Conservation (phyloP, 2,329 filamentous ascomycete species). For the Ascochyta koolunga region DNA sequence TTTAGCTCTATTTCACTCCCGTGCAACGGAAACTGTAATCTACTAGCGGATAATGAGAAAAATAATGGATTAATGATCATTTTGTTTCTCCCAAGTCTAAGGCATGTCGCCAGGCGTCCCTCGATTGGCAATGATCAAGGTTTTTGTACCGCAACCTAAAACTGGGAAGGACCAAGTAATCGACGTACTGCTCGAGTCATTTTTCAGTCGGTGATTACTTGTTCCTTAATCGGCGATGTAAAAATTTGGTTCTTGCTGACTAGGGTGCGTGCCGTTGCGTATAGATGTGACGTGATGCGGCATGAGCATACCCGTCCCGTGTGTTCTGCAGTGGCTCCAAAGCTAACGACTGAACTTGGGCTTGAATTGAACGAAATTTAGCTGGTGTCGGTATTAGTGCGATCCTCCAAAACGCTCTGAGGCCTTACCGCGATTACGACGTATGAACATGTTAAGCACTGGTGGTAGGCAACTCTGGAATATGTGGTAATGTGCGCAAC, state of each 20-base stretch:
- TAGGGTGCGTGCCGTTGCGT: neutral
- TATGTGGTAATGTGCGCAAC: neutral
- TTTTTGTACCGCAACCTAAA: neutral
- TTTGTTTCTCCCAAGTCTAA: neutral
- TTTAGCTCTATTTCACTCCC: constrained; percentile 17
- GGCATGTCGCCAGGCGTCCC: constrained; percentile 4
- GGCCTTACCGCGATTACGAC: neutral
- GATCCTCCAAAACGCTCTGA: neutral
- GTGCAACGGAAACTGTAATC: neutral
- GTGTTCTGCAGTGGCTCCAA: neutral
- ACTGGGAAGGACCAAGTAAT: neutral
- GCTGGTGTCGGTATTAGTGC: neutral
- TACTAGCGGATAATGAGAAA: neutral
- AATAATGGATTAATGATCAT: neutral
- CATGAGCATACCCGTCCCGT: neutral
- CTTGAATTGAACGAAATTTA: neutral
- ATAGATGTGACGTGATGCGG: neutral
- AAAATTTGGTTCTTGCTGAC: neutral
- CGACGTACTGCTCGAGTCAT: neutral
- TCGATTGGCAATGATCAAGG: neutral
- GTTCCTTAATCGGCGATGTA: neutral
- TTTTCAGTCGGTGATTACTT: neutral
- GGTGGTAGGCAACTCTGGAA: neutral
- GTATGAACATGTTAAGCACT: neutral
- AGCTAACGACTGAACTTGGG: neutral